Conservation (phyloP, 177 flowering plant species). For the Tripterygium wilfordii region DNA sequence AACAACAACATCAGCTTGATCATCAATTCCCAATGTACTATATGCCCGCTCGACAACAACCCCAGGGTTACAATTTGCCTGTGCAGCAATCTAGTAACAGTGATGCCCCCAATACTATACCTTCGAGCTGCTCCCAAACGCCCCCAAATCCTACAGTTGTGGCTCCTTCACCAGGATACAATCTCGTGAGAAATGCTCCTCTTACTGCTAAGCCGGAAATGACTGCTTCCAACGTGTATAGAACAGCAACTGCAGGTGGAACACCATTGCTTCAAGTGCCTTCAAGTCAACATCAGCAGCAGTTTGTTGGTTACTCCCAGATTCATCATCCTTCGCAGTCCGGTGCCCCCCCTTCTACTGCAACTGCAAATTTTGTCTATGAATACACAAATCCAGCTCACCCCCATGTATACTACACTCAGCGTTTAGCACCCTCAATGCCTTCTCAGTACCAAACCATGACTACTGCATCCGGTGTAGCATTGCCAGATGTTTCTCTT, state of each 20-base stretch:
- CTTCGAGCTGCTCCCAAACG: conserved; percentile 47
- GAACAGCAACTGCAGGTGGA: conserved; percentile 38
- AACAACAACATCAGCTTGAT: conserved; percentile 38
- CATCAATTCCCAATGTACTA: conserved; percentile 62
- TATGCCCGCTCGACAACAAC: conserved; percentile 49
- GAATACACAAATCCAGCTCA: conserved; percentile 62
- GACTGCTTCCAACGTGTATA: conserved; percentile 46
- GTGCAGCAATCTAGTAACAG: conserved; percentile 42
- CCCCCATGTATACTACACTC: conserved; percentile 68
- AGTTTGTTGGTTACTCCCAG: conserved; percentile 59
- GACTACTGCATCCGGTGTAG: conserved; percentile 27
- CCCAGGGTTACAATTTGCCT: conserved; percentile 52
- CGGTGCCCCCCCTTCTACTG: conserved; percentile 32
- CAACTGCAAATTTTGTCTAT: conserved; percentile 43
- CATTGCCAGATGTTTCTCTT: conserved; percentile 30
- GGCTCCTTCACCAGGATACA: conserved; percentile 32
- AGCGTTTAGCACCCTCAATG: conserved; percentile 40
- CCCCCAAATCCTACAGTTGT: conserved; percentile 37
- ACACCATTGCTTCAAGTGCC: conserved; percentile 48
- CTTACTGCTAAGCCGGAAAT: conserved; percentile 50
- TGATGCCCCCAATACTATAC: conserved; percentile 28
- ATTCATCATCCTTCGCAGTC: conserved; percentile 72
- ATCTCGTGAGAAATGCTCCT: conserved; percentile 36
- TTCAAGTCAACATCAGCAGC: conserved; percentile 50
- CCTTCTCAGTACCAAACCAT: conserved; percentile 72